A percentile compares a stretch with the other conserved stretches of the same genome.
phyloP scores from a whole-genome alignment of 1,139 yeast genomes.

The Yamadazyma kanchanaburiensis region DNA sequence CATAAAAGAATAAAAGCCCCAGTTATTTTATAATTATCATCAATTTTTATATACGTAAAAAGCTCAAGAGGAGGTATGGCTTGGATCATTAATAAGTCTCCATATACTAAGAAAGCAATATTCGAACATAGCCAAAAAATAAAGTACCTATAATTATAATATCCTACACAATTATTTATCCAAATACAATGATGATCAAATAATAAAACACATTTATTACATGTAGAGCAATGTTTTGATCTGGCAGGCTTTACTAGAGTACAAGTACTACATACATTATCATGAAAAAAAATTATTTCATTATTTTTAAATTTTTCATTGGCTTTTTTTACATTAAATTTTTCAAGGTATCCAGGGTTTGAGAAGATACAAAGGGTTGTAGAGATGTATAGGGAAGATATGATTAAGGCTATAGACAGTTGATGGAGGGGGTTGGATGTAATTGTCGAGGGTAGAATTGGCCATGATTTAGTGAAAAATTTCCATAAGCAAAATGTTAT shows the following conservation, averaged over 20 bases:
- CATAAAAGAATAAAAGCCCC: slow-evolving; percentile 56
- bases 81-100: slow-evolving; percentile 41
- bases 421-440: slow-evolving; percentile 11
- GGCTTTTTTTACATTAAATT: slow-evolving; percentile 17
- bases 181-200: slow-evolving; percentile 95
- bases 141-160: slow-evolving; percentile 71
- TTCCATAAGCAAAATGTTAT: slow-evolving; percentile 41
- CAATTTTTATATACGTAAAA: slow-evolving; percentile 24
- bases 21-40: slow-evolving; percentile 35
- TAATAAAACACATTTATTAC: slow-evolving; percentile 62
- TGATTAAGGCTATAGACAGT: slow-evolving; percentile 24
- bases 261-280: slow-evolving; percentile 54
- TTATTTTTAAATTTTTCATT: slow-evolving; percentile 39
- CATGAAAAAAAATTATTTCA: slow-evolving; percentile 54
- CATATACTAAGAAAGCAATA: slow-evolving; percentile 57
- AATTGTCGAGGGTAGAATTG: slow-evolving; percentile 14
- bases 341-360: slow-evolving; percentile 50
- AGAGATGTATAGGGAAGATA: slow-evolving; percentile 31
- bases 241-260: slow-evolving; percentile 72
- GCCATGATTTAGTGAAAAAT: slow-evolving; percentile 9
- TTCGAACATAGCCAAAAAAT: slow-evolving; percentile 57
- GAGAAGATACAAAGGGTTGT: slow-evolving; percentile 32
- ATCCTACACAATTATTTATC: slow-evolving; percentile 89
- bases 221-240: slow-evolving; percentile 82
- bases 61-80: slow-evolving; percentile 27